phyloP scores from a whole-genome alignment of 2,329 filamentous ascomycete genomes.

The Fusarium begoniae region DNA sequence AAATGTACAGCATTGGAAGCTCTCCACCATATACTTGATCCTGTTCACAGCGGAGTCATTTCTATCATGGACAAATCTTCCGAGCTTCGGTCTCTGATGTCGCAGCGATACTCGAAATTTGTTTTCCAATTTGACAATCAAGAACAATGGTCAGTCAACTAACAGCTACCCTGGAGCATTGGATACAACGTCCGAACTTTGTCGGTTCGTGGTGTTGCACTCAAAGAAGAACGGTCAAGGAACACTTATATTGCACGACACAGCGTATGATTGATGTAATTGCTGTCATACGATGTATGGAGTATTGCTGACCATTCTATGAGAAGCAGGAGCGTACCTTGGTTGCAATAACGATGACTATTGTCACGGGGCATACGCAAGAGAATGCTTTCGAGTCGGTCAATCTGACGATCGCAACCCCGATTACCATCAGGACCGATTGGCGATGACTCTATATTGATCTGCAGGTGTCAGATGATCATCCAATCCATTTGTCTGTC shows the following conservation, averaged over 20 bases:
- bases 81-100: neutral
- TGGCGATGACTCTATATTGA: conserved; percentile 21
- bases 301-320: neutral
- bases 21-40: neutral
- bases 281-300: neutral
- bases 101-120: neutral
- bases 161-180: neutral
- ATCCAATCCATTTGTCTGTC: neutral
- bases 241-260: neutral
- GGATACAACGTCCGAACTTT: neutral
- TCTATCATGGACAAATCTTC: neutral
- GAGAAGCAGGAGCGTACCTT: neutral
- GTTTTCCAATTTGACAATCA: neutral
- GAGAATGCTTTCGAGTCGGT: neutral
- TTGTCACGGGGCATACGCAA: neutral
- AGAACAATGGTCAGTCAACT: neutral
- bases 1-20: neutral
- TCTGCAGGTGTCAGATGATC: neutral
- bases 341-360: neutral
- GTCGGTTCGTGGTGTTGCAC: neutral
- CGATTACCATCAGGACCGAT: conserved; percentile 11
- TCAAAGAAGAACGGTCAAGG: neutral
- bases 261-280: neutral
- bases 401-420: neutral
- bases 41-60: neutral